Percentiles rank a stretch among this genome's conserved stretches.
Conservation (phyloP, 495 filamentous ascomycete species). For the Penicillium malachiteum region DNA sequence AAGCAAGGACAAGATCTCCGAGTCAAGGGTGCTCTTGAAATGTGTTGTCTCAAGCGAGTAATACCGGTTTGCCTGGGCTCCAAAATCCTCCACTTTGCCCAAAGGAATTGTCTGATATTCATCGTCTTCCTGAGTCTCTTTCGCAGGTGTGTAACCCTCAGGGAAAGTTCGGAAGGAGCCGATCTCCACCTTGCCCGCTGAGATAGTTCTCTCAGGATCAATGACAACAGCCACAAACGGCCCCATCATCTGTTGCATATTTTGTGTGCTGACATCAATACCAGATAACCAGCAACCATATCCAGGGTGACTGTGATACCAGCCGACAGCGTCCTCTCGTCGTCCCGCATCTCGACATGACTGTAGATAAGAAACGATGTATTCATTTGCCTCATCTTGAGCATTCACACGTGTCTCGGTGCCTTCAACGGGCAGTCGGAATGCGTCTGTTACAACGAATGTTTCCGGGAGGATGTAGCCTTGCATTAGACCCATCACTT, state of each 20-base stretch:
- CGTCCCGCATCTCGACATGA: constrained; percentile 72
- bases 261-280: constrained; percentile 90
- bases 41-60: constrained; percentile 88
- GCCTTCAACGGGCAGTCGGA: constrained; percentile 92
- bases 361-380: constrained; percentile 83
- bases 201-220: constrained; percentile 95
- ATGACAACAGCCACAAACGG: constrained; percentile 97
- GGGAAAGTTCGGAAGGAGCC: constrained; percentile 94
- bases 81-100: constrained; percentile 92
- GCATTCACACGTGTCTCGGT: constrained; percentile 98
- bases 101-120: constrained; percentile 71
- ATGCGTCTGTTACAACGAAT: constrained; percentile 92
- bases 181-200: constrained; percentile 93
- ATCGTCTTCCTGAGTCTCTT: constrained; percentile 45
- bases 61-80: constrained; percentile 85
- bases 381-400: constrained; percentile 92
- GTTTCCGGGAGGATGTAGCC: constrained; percentile 79
- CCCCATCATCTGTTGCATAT: constrained; percentile 81
- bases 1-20: constrained; percentile 76
- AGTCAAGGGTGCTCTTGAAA: constrained; percentile 90
- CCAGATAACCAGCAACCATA: constrained; percentile 98
- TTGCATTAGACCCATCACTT: constrained; percentile 99
- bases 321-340: constrained; percentile 89
- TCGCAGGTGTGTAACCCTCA: constrained; percentile 62
- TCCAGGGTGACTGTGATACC: constrained; percentile 98